Percentiles rank a stretch among this genome's conserved stretches.
These are phyloP conservation scores for Rhizophora apiculata DNA, from an alignment of 345 rosid species.

Conservation along the genomic window DNA sequence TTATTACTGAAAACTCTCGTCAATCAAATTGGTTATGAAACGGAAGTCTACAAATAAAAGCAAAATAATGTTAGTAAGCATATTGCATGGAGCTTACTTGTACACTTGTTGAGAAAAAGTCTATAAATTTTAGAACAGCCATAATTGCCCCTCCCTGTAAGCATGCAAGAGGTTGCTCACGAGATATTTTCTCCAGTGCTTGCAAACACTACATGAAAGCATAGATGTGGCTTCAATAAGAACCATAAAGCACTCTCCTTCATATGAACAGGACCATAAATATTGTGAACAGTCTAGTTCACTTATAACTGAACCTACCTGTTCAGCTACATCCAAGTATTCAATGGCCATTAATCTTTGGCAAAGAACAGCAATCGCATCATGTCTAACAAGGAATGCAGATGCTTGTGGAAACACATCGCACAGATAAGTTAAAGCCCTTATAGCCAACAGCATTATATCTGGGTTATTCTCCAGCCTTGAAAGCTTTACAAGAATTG, in stretches of 20 bases:
- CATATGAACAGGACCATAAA: conserved; percentile 1
- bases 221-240: neutral
- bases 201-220: conserved; percentile 68
- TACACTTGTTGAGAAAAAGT: conserved; percentile 80
- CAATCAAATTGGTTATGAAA: neutral
- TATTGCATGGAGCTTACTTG: conserved; percentile 47
- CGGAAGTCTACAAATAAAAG: neutral
- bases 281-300: neutral
- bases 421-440: conserved; percentile 86
- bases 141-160: conserved; percentile 83
- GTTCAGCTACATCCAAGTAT: conserved; percentile 94
- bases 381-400: conserved; percentile 65
- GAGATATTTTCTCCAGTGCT: conserved; percentile 96
- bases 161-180: conserved; percentile 80
- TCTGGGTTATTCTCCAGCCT: conserved; percentile 61
- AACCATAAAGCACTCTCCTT: neutral
- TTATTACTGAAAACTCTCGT: neutral
- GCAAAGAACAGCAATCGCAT: conserved; percentile 79
- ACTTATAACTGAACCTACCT: conserved; percentile 40
- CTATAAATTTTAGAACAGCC: conserved; percentile 78
- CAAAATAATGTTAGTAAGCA: neutral
- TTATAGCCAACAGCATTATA: conserved; percentile 70
- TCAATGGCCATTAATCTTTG: conserved; percentile 67
- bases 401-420: conserved; percentile 87
- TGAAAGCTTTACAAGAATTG: conserved; percentile 67